Evolutionary conservation across 176 grass and related monocot genomes (phyloP).

Genomic region (Aechmea fasciata): DNA sequence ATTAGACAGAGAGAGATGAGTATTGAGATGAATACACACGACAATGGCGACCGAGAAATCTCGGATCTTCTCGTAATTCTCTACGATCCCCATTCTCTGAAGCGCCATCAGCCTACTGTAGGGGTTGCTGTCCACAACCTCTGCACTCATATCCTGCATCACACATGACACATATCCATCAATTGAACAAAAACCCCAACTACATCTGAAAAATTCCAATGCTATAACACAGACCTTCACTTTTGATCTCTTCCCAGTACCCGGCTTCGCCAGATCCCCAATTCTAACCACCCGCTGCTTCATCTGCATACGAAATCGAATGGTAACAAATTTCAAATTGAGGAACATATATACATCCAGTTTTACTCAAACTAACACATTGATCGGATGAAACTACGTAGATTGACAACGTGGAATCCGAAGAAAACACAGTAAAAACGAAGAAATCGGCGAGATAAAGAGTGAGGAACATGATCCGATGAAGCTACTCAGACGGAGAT

Average conservation of each 20-base stretch:
- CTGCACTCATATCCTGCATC: conserved; percentile 83
- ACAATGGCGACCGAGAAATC: conserved; percentile 80
- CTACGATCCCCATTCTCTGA: conserved; percentile 88
- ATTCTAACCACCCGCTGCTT: conserved; percentile 33
- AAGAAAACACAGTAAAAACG: neutral
- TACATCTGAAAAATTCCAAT: neutral
- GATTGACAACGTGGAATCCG: neutral
- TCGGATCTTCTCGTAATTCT: conserved; percentile 79
- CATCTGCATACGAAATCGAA: conserved; percentile 32
- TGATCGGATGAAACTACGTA: neutral
- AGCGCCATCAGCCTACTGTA: conserved; percentile 95
- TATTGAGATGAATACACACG: conserved; percentile 26
- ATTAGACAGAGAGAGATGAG: conserved; percentile 1
- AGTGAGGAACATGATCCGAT: neutral
- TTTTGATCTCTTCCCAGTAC: conserved; percentile 34
- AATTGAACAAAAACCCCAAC: neutral
- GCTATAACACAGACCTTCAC: conserved; percentile 43
- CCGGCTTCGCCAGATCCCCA: conserved; percentile 16
- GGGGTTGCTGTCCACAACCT: conserved; percentile 82
- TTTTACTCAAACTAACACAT: too few species aligned
- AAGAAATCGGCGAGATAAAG: neutral
- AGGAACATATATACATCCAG: neutral
- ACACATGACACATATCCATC: neutral
- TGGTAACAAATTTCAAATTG: conserved; percentile 1
- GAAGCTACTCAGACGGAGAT: neutral